These are phyloP conservation scores for Plasmodium gonderi DNA, from an alignment of 169 alveolate species.

Conservation along the genomic window DNA sequence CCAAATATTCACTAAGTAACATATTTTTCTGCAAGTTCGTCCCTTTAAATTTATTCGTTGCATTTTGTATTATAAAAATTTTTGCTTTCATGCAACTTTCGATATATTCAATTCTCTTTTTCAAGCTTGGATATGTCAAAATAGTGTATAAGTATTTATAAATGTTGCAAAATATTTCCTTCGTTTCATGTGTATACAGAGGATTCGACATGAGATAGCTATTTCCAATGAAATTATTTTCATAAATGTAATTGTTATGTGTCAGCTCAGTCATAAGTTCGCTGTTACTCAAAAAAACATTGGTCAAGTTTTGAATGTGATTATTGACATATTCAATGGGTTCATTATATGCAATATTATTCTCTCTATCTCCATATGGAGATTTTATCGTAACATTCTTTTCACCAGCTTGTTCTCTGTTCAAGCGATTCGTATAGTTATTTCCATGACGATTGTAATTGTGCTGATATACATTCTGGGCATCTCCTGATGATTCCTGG, in stretches of 20 bases:
- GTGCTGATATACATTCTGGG: too few species aligned
- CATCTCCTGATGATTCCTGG: too few species aligned
- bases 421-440: too few species aligned
- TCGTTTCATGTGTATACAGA: conserved; percentile 56
- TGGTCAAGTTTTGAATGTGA: too few species aligned
- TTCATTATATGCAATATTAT: too few species aligned
- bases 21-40: not conserved
- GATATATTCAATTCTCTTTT: conserved; percentile 45
- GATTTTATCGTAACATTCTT: too few species aligned
- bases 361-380: too few species aligned
- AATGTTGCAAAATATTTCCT: conserved; percentile 43
- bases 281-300: too few species aligned
- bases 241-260: conserved; percentile 40
- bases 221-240: conserved; percentile 17
- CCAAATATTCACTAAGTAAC: conserved; percentile 13
- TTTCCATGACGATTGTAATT: too few species aligned
- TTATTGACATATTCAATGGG: too few species aligned
- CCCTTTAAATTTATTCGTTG: conserved; percentile 15
- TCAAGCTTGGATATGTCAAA: conserved; percentile 33
- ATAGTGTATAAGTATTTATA: conserved; percentile 25
- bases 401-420: too few species aligned
- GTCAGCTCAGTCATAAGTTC: conserved; percentile 12
- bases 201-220: conserved; percentile 36
- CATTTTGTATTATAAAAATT: conserved; percentile 19
- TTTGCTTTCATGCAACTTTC: conserved; percentile 52